Evolutionary conservation across 345 rosid species (phyloP), one percentile per base, ranked within the genome.

Genomic region (Lumnitzera racemosa): DNA sequence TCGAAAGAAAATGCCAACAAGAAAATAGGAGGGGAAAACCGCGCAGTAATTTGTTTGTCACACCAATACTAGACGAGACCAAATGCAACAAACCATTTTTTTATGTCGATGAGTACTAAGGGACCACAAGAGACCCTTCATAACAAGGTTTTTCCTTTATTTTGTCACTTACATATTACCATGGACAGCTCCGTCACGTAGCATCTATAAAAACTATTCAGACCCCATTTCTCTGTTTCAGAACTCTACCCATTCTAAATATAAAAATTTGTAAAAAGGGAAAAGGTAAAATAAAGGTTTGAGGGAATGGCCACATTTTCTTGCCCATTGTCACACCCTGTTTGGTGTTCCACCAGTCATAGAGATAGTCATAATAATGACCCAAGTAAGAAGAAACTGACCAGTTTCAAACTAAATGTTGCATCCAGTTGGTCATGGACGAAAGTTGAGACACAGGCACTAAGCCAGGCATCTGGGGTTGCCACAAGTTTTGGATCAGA

Each of bases 181-280:
- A 14, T 75, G 15, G 79, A 11, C 15, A 23, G 6, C 1, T 31
- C 70, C 73, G 68, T 47, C 68, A 48, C 2, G 0, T 47, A 0
- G 13, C n/a, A 13, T 2, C 68, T 80, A 75, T 73, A 73, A 58
- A 69, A 74, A 51, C 62, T 48, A 51, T 60, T 15, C 48, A 46
- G 46, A 27, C 23, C 14, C 73, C 74, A 46, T 64, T 62, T 27
- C 68, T 53, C 63, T 17, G 66, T 76, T 74, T 16, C 77, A 77
- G 5, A 71, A 59, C 65, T 67, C 53, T 71, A 29, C 59, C 24
- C 49, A 25, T 29, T 20, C 53, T 10, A 14, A 12, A 62, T 16
- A 13, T 15, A 11, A 24, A 24, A 55, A 3, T 11, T 24, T 47
- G 17, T 31, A 13, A 59, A 47, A 27, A 16, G 46, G 27, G 15